These are phyloP conservation scores for Neonectria neomacrospora DNA, from an alignment of 2,329 filamentous ascomycete genomes.

Conservation along the genomic window DNA sequence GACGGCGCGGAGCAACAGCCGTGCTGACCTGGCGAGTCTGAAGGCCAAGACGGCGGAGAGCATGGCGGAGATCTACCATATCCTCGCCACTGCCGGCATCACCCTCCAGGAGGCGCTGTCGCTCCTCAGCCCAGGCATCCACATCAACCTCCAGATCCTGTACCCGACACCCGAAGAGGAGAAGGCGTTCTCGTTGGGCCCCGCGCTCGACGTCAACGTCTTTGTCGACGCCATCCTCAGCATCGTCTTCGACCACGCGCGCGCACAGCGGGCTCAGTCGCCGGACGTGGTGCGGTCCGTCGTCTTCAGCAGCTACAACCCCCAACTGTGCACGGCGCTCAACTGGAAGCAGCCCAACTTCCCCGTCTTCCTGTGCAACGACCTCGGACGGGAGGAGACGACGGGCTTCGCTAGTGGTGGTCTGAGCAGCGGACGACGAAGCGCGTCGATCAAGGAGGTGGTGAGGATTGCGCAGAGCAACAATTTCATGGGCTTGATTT, in stretches of 20 bases:
- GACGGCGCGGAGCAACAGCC: constrained; percentile 56
- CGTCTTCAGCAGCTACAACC: constrained; percentile 93
- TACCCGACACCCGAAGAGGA: constrained; percentile 85
- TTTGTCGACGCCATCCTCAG: constrained; percentile 86
- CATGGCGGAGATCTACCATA: constrained; percentile 75
- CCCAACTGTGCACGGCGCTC: constrained; percentile 88
- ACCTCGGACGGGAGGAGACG: constrained; percentile 75
- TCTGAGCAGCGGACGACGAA: constrained; percentile 73
- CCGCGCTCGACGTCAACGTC: constrained; percentile 83
- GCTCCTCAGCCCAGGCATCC: constrained; percentile 80
- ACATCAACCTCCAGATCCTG: constrained; percentile 91
- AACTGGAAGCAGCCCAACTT: constrained; percentile 99
- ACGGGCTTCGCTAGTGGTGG: constrained; percentile 52
- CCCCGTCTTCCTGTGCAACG: constrained; percentile 94
- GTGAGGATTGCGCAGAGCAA: constrained; percentile 94
- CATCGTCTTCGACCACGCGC: constrained; percentile 91
- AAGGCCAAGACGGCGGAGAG: constrained; percentile 60
- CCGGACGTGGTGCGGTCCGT: constrained; percentile 83
- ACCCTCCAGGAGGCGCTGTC: constrained; percentile 81
- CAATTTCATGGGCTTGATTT: constrained; percentile 98
- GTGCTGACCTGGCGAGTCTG: constrained; percentile 56
- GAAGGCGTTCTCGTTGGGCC: constrained; percentile 73
- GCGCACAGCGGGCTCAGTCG: constrained; percentile 70
- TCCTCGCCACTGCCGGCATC: constrained; percentile 80
- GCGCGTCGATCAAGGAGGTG: constrained; percentile 91